These are phyloP conservation scores for Monascus ruber DNA, from an alignment of 2,329 filamentous ascomycete genomes.

Conservation along the genomic window DNA sequence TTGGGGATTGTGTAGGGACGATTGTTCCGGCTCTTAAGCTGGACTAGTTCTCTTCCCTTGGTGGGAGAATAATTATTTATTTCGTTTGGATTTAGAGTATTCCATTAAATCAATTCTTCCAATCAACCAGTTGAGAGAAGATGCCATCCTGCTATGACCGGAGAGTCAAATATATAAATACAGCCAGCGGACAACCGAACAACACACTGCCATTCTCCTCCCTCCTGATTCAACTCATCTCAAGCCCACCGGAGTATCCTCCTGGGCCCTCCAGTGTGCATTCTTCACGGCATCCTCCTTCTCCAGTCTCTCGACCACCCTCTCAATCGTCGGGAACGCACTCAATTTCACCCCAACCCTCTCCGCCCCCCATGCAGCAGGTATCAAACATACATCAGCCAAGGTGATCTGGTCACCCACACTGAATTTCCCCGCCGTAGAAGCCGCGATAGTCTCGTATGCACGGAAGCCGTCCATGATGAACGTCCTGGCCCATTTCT, in stretches of 20 bases:
- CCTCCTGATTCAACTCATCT: slow-evolving; percentile 5
- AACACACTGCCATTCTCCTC: too few species aligned
- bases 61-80: too few species aligned
- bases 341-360: slow-evolving; percentile 43
- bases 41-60: slow-evolving; percentile 4
- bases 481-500: slow-evolving; percentile 42
- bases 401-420: slow-evolving; percentile 46
- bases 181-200: too few species aligned
- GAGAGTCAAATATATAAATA: too few species aligned
- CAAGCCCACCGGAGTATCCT: slow-evolving; percentile 41
- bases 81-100: too few species aligned
- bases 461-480: slow-evolving; percentile 44
- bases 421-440: slow-evolving; percentile 39
- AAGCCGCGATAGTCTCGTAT: slow-evolving; percentile 39
- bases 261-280: slow-evolving; percentile 45
- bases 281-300: slow-evolving; percentile 40
- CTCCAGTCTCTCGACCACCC: slow-evolving; percentile 37
- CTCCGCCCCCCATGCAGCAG: slow-evolving; percentile 48
- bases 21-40: slow-evolving; percentile 40
- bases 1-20: slow-evolving; percentile 59
- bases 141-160: too few species aligned
- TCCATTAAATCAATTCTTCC: too few species aligned
- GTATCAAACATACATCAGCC: slow-evolving; percentile 49
- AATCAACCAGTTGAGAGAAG: too few species aligned
- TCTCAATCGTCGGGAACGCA: slow-evolving; percentile 37